Evolutionary conservation across 371 early-diverging fungal species (phyloP).

Genomic region (Rhizopus delemar): DNA sequence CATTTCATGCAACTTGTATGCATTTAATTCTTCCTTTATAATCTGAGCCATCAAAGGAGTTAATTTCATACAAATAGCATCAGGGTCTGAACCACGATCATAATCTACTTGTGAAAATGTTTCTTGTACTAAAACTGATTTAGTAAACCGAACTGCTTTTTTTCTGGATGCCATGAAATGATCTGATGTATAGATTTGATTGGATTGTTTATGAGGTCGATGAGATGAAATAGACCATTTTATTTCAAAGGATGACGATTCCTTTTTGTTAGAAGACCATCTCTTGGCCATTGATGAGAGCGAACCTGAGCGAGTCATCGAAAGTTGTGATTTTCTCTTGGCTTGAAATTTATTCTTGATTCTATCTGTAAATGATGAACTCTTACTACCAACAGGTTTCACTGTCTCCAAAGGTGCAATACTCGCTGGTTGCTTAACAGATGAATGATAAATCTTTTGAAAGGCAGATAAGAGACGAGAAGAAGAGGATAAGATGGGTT

Average conservation of each 20-base stretch:
- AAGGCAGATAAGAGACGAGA: slow-evolving; percentile 24
- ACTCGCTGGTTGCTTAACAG: not conserved
- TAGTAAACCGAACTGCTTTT: slow-evolving; percentile 28
- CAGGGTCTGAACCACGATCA: slow-evolving; percentile 66
- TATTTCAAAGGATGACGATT: not conserved
- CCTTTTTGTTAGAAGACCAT: slow-evolving; percentile 2
- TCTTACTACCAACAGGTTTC: slow-evolving; percentile 1
- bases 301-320: slow-evolving; percentile 21
- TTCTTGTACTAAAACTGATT: slow-evolving; percentile 42
- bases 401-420: slow-evolving; percentile 8
- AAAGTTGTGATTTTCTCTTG: slow-evolving; percentile 3
- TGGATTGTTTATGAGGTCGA: not conserved
- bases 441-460: slow-evolving; percentile 12
- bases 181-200: no score
- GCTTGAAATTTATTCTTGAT: slow-evolving; percentile 26
- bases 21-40: slow-evolving; percentile 74
- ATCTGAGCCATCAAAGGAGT: slow-evolving; percentile 60
- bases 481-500: slow-evolving; percentile 9
- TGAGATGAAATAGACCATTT: slow-evolving; percentile 19
- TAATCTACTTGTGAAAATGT: slow-evolving; percentile 70
- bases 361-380: slow-evolving; percentile 21
- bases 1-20: slow-evolving; percentile 75
- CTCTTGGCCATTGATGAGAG: slow-evolving; percentile 20
- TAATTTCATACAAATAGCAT: slow-evolving; percentile 56
- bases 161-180: not conserved